Conservation (phyloP, 495 filamentous ascomycete species). For the Parachaetomium inaequale region DNA sequence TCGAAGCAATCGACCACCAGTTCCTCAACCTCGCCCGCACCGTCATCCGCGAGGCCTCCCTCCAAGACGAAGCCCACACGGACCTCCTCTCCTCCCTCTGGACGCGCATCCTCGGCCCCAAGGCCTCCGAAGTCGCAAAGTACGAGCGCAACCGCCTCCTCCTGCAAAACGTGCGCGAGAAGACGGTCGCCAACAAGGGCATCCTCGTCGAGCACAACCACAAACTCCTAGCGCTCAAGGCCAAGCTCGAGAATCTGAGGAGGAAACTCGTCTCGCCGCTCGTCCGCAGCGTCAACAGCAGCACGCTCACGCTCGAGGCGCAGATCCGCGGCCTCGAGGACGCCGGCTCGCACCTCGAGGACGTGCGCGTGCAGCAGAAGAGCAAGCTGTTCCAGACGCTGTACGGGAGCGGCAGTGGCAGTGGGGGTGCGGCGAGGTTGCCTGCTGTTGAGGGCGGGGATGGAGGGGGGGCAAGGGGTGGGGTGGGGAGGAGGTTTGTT, state of each 20-base stretch:
- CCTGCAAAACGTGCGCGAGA: conserved; percentile 69
- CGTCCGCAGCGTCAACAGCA: conserved; percentile 63
- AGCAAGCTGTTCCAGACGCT: conserved; percentile 75
- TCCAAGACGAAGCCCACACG: conserved; percentile 71
- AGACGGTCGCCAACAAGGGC: conserved; percentile 80
- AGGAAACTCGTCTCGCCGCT: conserved; percentile 77
- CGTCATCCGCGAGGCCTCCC: conserved; percentile 76
- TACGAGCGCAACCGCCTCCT: conserved; percentile 81
- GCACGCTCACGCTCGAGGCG: conserved; percentile 69
- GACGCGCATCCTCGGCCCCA: conserved; percentile 74
- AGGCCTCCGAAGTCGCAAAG: conserved; percentile 67
- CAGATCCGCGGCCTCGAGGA: conserved; percentile 79
- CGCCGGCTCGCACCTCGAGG: conserved; percentile 69
- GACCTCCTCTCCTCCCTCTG: conserved; percentile 81
- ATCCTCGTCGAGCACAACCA: conserved; percentile 79
- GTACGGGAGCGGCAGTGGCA: conserved; percentile 52
- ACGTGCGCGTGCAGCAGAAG: conserved; percentile 73
- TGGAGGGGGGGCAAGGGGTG: background rate
- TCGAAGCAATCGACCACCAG: conserved; percentile 81
- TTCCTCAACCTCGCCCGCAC: conserved; percentile 83
- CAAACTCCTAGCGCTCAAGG: conserved; percentile 71
- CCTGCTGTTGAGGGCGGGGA: conserved; percentile 1
- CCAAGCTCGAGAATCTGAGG: conserved; percentile 72
- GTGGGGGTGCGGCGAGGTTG: background rate
- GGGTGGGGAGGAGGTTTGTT: conserved; percentile 11